Evolutionary conservation across 192 early-diverging fungal genomes (phyloP).

Genomic region (Coemansia reversa): DNA sequence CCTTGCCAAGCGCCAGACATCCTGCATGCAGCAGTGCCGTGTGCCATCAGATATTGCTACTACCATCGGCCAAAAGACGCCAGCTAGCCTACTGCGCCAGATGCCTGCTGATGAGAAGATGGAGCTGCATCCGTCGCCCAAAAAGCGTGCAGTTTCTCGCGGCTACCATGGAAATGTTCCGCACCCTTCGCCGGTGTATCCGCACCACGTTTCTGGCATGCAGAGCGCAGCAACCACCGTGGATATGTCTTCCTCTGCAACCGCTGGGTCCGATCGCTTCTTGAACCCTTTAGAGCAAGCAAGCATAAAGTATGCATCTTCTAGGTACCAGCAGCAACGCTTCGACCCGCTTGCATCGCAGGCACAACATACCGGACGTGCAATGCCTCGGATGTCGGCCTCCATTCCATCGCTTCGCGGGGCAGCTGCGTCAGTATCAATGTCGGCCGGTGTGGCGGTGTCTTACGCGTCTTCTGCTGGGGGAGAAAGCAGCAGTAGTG

Average conservation of each 20-base stretch:
- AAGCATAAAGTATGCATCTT: slow-evolving; percentile 29
- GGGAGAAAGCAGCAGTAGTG: slow-evolving; percentile 2
- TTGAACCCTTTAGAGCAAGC: slow-evolving; percentile 44
- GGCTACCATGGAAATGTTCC: slow-evolving; percentile 42
- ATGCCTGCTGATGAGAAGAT: slow-evolving; percentile 34
- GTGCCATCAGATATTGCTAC: slow-evolving; percentile 7
- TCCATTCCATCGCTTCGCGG: slow-evolving; percentile 47
- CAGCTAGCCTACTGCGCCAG: slow-evolving; percentile 31
- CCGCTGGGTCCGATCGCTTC: slow-evolving; percentile 34
- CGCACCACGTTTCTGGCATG: slow-evolving; percentile 4
- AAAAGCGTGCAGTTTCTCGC: slow-evolving; percentile 52
- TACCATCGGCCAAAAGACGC: slow-evolving; percentile 10
- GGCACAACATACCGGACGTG: background rate
- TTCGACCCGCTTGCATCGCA: slow-evolving; percentile 33
- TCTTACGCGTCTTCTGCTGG: background rate
- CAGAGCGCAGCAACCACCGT: slow-evolving; percentile 11
- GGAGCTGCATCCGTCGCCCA: slow-evolving; percentile 41
- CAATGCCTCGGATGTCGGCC: slow-evolving; percentile 17
- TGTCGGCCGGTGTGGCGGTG: too few species aligned
- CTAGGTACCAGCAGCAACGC: slow-evolving; percentile 49
- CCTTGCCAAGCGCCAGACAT: slow-evolving; percentile 5
- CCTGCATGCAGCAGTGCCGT: background rate
- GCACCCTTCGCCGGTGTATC: slow-evolving; percentile 45
- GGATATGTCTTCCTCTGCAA: slow-evolving; percentile 14
- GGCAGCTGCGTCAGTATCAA: background rate